These are phyloP conservation scores for Trichomonascaceae sp. DNA, from an alignment of 1,139 yeast genomes.

Conservation along the genomic window DNA sequence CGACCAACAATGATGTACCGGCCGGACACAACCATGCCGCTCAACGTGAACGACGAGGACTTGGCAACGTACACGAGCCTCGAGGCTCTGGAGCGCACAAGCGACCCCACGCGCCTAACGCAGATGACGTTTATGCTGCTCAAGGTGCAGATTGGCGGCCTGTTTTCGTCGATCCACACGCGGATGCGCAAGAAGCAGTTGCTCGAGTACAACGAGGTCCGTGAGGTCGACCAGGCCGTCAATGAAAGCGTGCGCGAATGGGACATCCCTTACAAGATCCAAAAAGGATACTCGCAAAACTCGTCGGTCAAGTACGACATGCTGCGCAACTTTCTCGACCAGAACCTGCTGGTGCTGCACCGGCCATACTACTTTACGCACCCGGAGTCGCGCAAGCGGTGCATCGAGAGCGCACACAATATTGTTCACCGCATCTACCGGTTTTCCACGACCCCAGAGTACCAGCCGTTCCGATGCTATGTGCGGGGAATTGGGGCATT, in stretches of 20 bases:
- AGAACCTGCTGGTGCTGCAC: constrained; percentile 7
- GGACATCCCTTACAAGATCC: constrained; percentile 6
- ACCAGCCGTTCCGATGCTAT: constrained; percentile 4
- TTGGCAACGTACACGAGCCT: constrained; percentile 2
- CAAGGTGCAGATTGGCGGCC: constrained; percentile 5
- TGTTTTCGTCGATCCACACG: constrained; percentile 5
- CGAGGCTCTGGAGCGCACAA: not conserved
- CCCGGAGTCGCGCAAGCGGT: constrained; percentile 6
- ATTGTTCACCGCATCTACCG: constrained; percentile 4
- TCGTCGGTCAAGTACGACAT: constrained; percentile 6
- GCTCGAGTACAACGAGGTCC: constrained; percentile 7
- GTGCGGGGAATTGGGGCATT: constrained; percentile 7
- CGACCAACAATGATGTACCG: constrained; percentile 6
- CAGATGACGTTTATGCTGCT: constrained; percentile 8
- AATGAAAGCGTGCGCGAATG: constrained; percentile 4
- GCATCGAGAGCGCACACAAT: constrained; percentile 5
- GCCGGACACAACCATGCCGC: constrained; percentile 4
- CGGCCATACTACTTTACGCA: constrained; percentile 7
- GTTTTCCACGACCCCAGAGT: constrained; percentile 3
- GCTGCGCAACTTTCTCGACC: constrained; percentile 5
- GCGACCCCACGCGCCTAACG: constrained; percentile 4
- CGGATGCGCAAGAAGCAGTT: constrained; percentile 6
- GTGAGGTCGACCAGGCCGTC: constrained; percentile 4
- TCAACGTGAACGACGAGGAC: constrained; percentile 6
- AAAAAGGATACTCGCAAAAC: constrained; percentile 4